Evolutionary conservation across 331 rosid genomes (phyloP), one percentile per base, ranked within the genome.

Genomic region (Quercus phellos): DNA sequence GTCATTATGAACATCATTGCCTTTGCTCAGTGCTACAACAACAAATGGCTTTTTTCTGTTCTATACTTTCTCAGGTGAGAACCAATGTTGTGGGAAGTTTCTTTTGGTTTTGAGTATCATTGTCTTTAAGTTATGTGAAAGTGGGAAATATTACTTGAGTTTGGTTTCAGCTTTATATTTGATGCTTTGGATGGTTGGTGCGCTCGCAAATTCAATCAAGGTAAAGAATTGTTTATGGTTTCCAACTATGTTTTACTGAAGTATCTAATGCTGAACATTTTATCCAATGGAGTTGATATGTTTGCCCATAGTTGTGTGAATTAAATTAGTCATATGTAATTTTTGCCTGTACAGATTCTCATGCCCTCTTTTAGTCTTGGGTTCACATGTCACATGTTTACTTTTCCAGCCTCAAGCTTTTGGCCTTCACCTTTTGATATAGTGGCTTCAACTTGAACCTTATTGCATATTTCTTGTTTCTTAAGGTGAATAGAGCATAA

Each of bases 101-200:
- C 66, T 77, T 51, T 38, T 82, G 16, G 51, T 75, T 74, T 77
- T 61, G 68, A 79, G 11, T 35, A 72, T 73, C 58, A 74, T 35
- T 16, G 38, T 50, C 50, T 74, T 72, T 72, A 38, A 56, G 22
- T 10, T 64, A 32, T 68, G 24, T 60, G 74, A 73, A 50, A 50
- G 43, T 55, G n/a, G 77, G 34, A 22, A 22, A 53, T 24, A 34
- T 79, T 80, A 80, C 70, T 53, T 88, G 79, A 72, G 55, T 79
- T 16, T 83, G 68, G 74, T 87, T 79, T 69, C 90, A 92, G 97
- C 86, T 93, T 93, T 86, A 94, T 90, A 17, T 90, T 91, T 10
- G 97, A 93, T 85, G 96, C 89, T 55, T 82, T 93, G 34, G 97
- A 93, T 78, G 97, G 97, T 56, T 93, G 97, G 93, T 89, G 92